Conservation (phyloP, 768 basidiomycete genomes). For the Amyloporia xantha region DNA sequence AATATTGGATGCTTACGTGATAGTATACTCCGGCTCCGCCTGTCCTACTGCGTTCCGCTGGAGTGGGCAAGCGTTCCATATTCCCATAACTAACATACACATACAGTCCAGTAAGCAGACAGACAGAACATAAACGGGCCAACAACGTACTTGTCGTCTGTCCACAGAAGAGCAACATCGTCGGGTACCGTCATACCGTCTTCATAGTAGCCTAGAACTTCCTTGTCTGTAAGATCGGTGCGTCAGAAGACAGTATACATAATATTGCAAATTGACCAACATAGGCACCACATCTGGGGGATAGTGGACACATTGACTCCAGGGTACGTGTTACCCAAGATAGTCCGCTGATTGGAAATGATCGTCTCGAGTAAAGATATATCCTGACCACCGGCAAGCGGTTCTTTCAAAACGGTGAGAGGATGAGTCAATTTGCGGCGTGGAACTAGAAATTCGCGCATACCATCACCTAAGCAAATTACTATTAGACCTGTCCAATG, state of each 20-base stretch:
- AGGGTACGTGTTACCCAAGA: slow-evolving; percentile 47
- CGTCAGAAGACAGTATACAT: too few species aligned
- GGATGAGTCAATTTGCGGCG: too few species aligned
- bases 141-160: slow-evolving; percentile 66
- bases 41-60: slow-evolving; percentile 48
- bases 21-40: slow-evolving; percentile 69
- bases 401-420: too few species aligned
- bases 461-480: slow-evolving; percentile 40
- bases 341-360: slow-evolving; percentile 53
- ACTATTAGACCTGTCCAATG: not conserved
- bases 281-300: slow-evolving; percentile 63
- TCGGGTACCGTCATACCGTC: slow-evolving; percentile 56
- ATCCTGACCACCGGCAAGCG: slow-evolving; percentile 44
- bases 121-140: too few species aligned
- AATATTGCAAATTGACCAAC: too few species aligned
- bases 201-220: slow-evolving; percentile 64
- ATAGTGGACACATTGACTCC: slow-evolving; percentile 40
- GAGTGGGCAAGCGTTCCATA: slow-evolving; percentile 52
- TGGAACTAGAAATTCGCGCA: too few species aligned
- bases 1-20: too few species aligned
- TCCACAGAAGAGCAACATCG: slow-evolving; percentile 61
- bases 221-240: slow-evolving; percentile 31
- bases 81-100: slow-evolving; percentile 69
- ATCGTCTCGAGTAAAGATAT: slow-evolving; percentile 49
- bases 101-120: too few species aligned